Evolutionary conservation across 78 protist genomes (phyloP), one percentile per base, ranked within the genome.

Genomic region (Chrysochromulina parva): DNA sequence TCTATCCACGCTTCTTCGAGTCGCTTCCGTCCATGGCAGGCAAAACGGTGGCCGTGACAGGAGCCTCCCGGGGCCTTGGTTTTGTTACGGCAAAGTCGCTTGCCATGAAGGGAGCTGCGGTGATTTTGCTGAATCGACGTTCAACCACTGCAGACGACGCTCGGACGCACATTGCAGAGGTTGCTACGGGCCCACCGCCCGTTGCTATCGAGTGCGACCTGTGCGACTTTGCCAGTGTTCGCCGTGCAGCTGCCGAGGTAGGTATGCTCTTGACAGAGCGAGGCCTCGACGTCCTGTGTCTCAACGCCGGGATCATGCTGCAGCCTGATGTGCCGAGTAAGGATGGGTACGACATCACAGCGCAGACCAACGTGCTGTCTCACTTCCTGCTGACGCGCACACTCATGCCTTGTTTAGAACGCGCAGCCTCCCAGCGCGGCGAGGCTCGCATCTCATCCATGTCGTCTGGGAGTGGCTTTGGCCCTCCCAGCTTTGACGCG

Each of bases 281-380:
- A 38, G 38, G 71, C n/a, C 54, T 89, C 54, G 88, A 92, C 67
- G 91, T 82, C 9, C 91, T 92, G 28, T 60, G 87, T 59, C 22
- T 47, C 91, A 92, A 92, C 88, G 94, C 94, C 3, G 94, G 94
- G 17, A 38, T 92, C 54, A 92, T 92, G 94, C 81, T 62, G 66
- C 0, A 0, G 4, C 38, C 9, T 10, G 84, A 78, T 53, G 47
- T 38, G 50, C 84, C 92, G 11, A 81, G 81, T 7, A 16, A 10
- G 50, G 93, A 90, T 59, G 93, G 93, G 2, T 92, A 28, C 84
- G 91, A 92, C 85, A 28, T 78, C 62, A 84, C 74, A 69, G 78
- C 78, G 81, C 73, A 71, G 17, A 76, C 91, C 11, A 92, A 92
- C 89, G 89, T 78, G 58, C 84, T 92, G n/a, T 78, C 91, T 0